Conservation (phyloP, 2,329 filamentous ascomycete genomes). For the Mycogone perniciosa region DNA sequence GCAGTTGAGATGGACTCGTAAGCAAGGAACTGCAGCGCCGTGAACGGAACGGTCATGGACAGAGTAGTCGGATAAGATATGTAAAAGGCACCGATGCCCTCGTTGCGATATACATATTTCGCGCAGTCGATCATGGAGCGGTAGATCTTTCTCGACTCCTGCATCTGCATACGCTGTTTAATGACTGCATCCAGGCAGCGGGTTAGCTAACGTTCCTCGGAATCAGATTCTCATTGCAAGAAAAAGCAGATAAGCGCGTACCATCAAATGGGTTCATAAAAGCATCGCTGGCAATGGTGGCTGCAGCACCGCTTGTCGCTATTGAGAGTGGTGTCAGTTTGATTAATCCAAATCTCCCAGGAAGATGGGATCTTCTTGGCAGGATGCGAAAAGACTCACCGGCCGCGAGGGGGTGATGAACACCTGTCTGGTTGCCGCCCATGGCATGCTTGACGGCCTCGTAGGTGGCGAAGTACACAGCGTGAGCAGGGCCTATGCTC, state of each 20-base stretch:
- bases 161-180: conserved; percentile 98
- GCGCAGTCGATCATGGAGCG: conserved; percentile 83
- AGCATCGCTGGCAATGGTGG: conserved; percentile 94
- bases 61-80: conserved; percentile 97
- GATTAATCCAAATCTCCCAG: not conserved
- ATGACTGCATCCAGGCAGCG: conserved; percentile 59
- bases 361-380: not conserved
- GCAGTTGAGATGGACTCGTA: conserved; percentile 94
- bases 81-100: conserved; percentile 90
- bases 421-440: conserved; percentile 80
- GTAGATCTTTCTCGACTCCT: conserved; percentile 83
- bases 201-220: not conserved
- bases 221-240: not conserved
- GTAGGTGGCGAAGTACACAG: conserved; percentile 97
- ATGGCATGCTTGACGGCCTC: conserved; percentile 95
- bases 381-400: conserved; percentile 47
- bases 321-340: conserved; percentile 9
- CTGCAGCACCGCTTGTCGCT: conserved; percentile 90
- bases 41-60: conserved; percentile 98
- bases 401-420: conserved; percentile 88
- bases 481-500: conserved; percentile 80
- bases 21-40: conserved; percentile 91
- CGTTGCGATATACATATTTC: conserved; percentile 74
- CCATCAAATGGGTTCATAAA: conserved; percentile 99
- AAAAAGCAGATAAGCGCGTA: conserved; percentile 37